Evolutionary conservation across 2,329 filamentous ascomycete species (phyloP).

Genomic region (Calonectria pseudoreteaudii): DNA sequence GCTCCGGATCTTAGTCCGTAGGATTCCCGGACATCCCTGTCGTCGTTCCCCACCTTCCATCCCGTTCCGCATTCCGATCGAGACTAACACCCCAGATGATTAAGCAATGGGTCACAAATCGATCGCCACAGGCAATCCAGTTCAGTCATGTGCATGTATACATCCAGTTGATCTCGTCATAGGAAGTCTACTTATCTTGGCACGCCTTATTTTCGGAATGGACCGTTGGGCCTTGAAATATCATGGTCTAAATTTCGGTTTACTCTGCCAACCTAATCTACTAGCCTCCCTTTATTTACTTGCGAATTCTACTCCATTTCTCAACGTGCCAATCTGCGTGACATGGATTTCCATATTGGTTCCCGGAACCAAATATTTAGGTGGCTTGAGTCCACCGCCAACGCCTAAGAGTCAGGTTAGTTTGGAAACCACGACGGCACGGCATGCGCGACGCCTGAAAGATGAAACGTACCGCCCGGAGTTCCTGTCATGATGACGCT

Average conservation of each 20-base stretch:
- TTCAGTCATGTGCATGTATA: not conserved
- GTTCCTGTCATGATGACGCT: slow-evolving; percentile 60
- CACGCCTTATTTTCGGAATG: not conserved
- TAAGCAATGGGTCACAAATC: not conserved
- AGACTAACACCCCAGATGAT: not conserved
- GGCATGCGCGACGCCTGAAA: not conserved
- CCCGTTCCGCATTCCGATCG: not conserved
- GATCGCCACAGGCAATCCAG: not conserved
- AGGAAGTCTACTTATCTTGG: not conserved
- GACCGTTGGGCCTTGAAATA: not conserved
- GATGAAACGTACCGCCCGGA: slow-evolving; percentile 28
- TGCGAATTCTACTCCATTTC: slow-evolving; percentile 47
- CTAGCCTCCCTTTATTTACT: not conserved
- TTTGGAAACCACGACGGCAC: not conserved
- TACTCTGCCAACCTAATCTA: not conserved
- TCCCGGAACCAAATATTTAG: slow-evolving; percentile 51
- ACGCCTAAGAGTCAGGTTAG: slow-evolving; percentile 44
- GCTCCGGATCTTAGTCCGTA: not conserved
- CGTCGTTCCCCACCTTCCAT: not conserved
- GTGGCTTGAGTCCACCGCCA: slow-evolving; percentile 56
- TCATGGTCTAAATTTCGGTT: not conserved
- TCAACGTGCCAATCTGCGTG: slow-evolving; percentile 54
- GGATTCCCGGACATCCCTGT: not conserved
- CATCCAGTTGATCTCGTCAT: not conserved
- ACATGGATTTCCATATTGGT: slow-evolving; percentile 55